A percentile compares a stretch with the other conserved stretches of the same genome.
Conservation (phyloP, 73 alveolate genomes). For the Paramecium primaurelia region DNA sequence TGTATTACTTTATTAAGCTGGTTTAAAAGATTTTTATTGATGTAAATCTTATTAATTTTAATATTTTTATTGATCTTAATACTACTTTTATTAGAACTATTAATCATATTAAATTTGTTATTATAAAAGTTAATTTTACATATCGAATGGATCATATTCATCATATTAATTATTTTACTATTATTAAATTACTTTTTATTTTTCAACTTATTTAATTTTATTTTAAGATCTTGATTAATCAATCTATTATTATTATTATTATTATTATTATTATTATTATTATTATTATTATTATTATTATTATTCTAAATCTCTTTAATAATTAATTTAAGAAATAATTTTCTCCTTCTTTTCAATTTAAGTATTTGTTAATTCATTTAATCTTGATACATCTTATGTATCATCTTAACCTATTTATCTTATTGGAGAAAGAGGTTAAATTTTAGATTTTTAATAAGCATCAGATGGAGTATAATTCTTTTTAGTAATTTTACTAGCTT, state of each 20-base stretch:
- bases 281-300: neutral
- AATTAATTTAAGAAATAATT: neutral
- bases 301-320: neutral
- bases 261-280: too few relatives aligned
- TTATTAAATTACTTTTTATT: neutral
- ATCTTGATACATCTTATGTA: neutral
- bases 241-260: neutral
- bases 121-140: neutral
- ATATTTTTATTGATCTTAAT: neutral
- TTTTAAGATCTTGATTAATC: neutral
- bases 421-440: neutral
- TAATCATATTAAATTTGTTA: neutral
- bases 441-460: neutral
- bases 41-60: neutral
- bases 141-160: neutral
- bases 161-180: neutral
- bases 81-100: neutral
- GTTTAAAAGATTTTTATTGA: neutral
- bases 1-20: neutral
- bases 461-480: neutral
- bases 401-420: neutral
- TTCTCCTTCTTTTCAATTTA: neutral
- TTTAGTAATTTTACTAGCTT: neutral
- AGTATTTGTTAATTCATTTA: neutral
- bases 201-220: neutral